phyloP scores from a whole-genome alignment of 108 stramenopile genomes.

The Schizochytrium sp. region DNA sequence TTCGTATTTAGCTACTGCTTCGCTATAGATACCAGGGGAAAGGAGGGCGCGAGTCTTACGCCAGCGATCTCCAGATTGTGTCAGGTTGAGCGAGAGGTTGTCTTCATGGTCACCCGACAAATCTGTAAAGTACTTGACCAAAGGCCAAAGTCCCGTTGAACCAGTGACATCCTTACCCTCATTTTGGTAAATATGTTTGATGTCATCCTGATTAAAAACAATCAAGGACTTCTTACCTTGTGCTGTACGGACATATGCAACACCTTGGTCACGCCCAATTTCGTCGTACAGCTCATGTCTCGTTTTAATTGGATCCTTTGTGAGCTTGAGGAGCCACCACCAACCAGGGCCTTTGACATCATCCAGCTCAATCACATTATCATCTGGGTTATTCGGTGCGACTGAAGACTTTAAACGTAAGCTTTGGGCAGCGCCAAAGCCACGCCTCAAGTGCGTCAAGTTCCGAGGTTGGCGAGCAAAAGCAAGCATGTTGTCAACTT shows the following conservation, averaged over 20 bases:
- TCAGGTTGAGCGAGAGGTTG: background rate
- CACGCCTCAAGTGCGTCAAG: background rate
- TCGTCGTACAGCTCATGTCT: background rate
- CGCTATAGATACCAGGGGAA: background rate
- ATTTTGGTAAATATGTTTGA: background rate
- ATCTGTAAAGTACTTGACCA: background rate
- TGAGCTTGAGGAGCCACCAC: background rate
- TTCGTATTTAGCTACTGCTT: constrained; percentile 13
- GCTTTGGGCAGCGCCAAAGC: background rate
- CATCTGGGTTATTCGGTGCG: background rate
- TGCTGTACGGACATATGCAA: background rate
- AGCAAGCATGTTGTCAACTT: too few species aligned
- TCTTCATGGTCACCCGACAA: background rate
- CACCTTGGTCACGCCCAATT: background rate
- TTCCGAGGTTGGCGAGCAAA: too few species aligned
- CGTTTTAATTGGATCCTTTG: background rate
- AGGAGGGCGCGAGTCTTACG: background rate
- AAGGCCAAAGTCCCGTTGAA: background rate
- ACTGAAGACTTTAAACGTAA: background rate
- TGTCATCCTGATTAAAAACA: constrained; percentile 1
- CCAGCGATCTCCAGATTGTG: background rate
- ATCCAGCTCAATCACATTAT: background rate
- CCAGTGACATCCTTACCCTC: background rate
- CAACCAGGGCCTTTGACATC: background rate
- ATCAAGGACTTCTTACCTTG: background rate